Conservation (phyloP, 73 alveolate species). For the Tetrahymena malaccensis region DNA sequence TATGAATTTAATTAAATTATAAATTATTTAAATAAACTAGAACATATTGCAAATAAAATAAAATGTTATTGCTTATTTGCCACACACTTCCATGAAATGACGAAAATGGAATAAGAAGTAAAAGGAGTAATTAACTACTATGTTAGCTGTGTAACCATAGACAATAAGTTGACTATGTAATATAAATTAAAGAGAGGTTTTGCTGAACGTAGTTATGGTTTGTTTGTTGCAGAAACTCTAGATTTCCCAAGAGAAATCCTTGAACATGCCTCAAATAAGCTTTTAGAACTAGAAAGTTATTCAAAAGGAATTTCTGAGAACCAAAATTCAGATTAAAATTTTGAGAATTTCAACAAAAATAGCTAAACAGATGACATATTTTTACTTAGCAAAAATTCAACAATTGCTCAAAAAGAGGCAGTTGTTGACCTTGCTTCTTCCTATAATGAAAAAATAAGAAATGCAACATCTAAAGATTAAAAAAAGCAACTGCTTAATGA, state of each 20-base stretch:
- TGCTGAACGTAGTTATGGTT: constrained; percentile 36
- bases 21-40: constrained; percentile 19
- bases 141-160: constrained; percentile 51
- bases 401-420: not conserved
- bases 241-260: constrained; percentile 49
- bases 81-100: constrained; percentile 97
- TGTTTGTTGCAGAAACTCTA: constrained; percentile 16
- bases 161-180: constrained; percentile 38
- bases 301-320: not conserved
- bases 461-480: not conserved
- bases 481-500: not conserved
- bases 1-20: not conserved
- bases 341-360: not conserved
- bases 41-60: constrained; percentile 71
- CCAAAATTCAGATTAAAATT: not conserved
- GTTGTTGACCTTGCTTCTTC: not conserved
- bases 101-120: constrained; percentile 79
- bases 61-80: constrained; percentile 95
- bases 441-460: not conserved
- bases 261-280: constrained; percentile 27
- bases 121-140: constrained; percentile 80
- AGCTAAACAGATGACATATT: not conserved
- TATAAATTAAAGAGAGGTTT: constrained; percentile 41
- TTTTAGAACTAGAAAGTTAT: constrained; percentile 16
- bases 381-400: not conserved